Base-by-base conservation (phyloP, 257 asterid species). In the Thymus mandschuricus region DNA sequence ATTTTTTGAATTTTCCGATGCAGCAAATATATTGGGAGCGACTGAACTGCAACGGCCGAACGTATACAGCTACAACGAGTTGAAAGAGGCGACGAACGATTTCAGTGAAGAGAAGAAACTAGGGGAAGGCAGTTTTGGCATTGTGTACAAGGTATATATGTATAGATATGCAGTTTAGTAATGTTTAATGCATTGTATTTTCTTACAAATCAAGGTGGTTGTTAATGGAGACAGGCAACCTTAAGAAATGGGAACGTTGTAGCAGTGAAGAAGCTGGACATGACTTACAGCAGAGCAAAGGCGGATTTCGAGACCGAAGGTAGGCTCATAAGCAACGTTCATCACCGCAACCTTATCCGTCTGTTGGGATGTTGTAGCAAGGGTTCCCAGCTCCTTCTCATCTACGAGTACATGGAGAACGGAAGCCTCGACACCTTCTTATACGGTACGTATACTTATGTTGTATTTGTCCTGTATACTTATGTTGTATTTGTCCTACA, bases 261-360 rank as follows among this genome's bases (percentile, higher is more conserved):
- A 30, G 97, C 98, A 1, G 91, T 92, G 57, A 92, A 92, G 86
- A 92, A 75, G 78, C 67, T 92, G 46, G 81, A 76, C 28, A 68
- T 85, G 10, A 69, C 70, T 75, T 31, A 81, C 35, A 75, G 79
- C 73, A 85, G 87, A 73, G 96, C 88, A 64, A 82, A 85, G 68
- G 81, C 82, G 33, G 94, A 86, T 46, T 92, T 89, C 13, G 98
- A 89, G 73, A 85, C 75, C 21, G 98, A 92, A 79, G 96, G 84
- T 10, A 83, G 84, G 75, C 96, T 92, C n/a, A 82, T 92, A 63
- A 87, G 96, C 35, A 92, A 92, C 66, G 96, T 85, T 61, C 96
- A 92, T 80, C 98, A 89, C 65, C 96, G 98, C 48, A 92, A 92
- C 68, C 96, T 92, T 51, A 69, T 87, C 43, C 98, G 98, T 6